Base-by-base conservation (phyloP, 768 basidiomycete genomes). In the Pleurotus tuoliensis region DNA sequence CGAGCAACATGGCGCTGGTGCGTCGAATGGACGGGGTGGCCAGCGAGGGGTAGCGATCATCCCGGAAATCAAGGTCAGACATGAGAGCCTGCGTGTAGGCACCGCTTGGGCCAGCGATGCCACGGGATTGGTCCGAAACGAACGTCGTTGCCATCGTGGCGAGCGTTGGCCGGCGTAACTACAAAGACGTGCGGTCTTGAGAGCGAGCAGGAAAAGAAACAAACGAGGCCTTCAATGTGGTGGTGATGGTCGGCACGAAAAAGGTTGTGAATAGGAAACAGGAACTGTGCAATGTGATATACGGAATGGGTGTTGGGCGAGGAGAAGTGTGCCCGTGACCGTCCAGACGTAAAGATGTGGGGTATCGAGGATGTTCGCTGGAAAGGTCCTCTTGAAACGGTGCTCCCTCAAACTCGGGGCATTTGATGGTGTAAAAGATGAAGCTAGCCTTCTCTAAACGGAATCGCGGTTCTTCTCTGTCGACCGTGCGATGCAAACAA, bases 51-150 rank as follows among this genome's bases (percentile, higher is more conserved):
- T 87, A 86, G 65, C 86, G 76, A 65, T 79, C 81, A 73, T 87
- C 87, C 63, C 78, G 76, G 67, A 82, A 79, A 69, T 85, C 83
- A 59, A 82, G 75, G 56, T 86, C 86, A 56, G 80, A 73, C 67
- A 85, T 76, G 57, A 87, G 75, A 41, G 77, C 71, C 63, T 76
- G 77, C 50, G 83, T 73, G 69, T 83, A 84, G 59, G 79, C 67
- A 41, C 52, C 52, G 27, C 46, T 47, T 16, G 46, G 46, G 16
- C 46, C 46, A 20, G 48, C 48, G 20, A 50, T 50, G 30, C 27
- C 37, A 41, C n/a, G 52, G 30, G 52, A 41, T 24, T 41, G 22
- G 25, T 55, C 54, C 34, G 54, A 20, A 25, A 55, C 81, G 60
- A 84, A 71, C 54, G 80, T 70, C 56, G 83, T 74, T 56, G 82